Evolutionary conservation across 164 flowering plant genomes (phyloP).

Genomic region (Pachysandra terminalis): DNA sequence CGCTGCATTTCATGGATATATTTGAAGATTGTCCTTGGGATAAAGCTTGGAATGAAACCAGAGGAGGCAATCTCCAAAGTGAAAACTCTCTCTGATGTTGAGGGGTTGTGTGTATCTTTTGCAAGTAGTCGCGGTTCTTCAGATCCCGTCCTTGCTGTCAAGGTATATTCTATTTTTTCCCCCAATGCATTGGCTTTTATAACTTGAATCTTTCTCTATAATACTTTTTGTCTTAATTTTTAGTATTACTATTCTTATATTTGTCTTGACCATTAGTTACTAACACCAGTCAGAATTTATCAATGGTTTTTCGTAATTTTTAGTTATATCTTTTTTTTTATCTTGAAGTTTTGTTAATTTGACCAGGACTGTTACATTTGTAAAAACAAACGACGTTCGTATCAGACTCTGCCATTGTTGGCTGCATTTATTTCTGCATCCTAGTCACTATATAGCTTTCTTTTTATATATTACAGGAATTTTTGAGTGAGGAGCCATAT

Average conservation of each 20-base stretch:
- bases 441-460: neutral
- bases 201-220: neutral
- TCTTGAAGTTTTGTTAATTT: neutral
- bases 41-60: constrained; percentile 86
- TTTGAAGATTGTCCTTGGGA: constrained; percentile 80
- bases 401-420: neutral
- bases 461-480: constrained; percentile 41
- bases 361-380: neutral
- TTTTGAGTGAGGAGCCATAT: constrained; percentile 77
- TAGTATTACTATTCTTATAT: neutral
- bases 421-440: neutral
- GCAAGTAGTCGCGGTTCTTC: constrained; percentile 62
- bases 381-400: neutral
- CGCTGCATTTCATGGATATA: no score
- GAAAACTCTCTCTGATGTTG: constrained; percentile 93
- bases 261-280: neutral
- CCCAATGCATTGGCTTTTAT: neutral
- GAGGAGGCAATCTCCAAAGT: constrained; percentile 69
- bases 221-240: neutral
- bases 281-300: neutral
- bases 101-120: constrained; percentile 78
- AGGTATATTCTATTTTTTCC: constrained; percentile 38
- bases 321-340: no score
- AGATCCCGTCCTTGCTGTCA: constrained; percentile 83
- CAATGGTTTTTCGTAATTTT: neutral